Conservation (phyloP, 106 monocot genomes). For the Platanthera zijinensis region DNA sequence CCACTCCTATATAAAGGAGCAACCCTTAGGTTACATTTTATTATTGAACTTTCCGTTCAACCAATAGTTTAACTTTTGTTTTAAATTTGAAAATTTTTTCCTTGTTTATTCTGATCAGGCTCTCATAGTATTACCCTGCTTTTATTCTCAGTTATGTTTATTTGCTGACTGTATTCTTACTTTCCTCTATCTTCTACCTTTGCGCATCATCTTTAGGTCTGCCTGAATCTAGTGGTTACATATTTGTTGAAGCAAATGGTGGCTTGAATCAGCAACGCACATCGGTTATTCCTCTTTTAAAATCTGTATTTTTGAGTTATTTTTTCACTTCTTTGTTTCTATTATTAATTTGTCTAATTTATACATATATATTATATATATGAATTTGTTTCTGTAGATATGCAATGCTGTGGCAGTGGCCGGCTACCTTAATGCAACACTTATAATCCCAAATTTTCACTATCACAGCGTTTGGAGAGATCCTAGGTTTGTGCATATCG, state of each 20-base stretch:
- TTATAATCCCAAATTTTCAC: slow-evolving; percentile 90
- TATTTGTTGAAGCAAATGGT: slow-evolving; percentile 97
- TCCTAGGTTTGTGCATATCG: slow-evolving; percentile 49
- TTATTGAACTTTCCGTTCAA: no score
- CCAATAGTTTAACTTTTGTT: not conserved
- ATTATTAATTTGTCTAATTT: not conserved
- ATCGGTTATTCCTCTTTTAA: slow-evolving; percentile 43
- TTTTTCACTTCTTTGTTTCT: not conserved
- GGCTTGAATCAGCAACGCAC: slow-evolving; percentile 96
- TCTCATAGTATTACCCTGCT: not conserved
- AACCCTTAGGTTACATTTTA: no score
- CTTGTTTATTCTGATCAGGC: not conserved
- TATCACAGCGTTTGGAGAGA: slow-evolving; percentile 98
- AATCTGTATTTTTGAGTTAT: not conserved
- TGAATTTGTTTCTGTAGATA: slow-evolving; percentile 47
- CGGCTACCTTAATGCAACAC: slow-evolving; percentile 93
- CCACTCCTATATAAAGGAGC: no score
- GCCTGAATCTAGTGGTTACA: slow-evolving; percentile 94
- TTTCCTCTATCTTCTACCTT: not conserved
- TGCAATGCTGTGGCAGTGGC: slow-evolving; percentile 99
- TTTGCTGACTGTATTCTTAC: not conserved
- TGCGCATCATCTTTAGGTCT: no score
- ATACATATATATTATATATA: not conserved
- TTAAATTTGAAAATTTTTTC: not conserved
- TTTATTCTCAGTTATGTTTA: not conserved